Percentiles rank a stretch among this genome's conserved stretches.
Evolutionary conservation across 176 grass and related monocot genomes (phyloP).

Genomic region (Dactylis glomerata): DNA sequence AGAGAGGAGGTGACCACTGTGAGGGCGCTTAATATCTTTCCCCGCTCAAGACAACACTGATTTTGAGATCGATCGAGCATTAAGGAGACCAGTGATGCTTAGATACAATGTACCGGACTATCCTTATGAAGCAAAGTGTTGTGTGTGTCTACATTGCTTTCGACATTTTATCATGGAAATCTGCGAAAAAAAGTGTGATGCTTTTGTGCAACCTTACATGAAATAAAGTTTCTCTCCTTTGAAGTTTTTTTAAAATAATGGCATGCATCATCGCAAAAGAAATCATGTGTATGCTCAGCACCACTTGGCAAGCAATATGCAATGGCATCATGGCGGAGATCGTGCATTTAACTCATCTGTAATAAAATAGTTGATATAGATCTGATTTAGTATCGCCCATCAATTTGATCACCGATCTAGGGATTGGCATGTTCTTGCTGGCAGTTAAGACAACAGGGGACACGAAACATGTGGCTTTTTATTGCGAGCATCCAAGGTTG

Average conservation of each 20-base stretch:
- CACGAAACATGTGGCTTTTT: background rate
- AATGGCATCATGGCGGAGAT: background rate
- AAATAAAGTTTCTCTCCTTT: too few relatives aligned
- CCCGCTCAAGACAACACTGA: too few relatives aligned
- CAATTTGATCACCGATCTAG: constrained; percentile 15
- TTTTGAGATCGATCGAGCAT: too few relatives aligned
- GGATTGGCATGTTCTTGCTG: background rate
- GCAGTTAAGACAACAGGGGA: background rate
- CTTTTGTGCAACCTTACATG: background rate
- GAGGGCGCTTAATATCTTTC: too few relatives aligned
- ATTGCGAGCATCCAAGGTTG: background rate
- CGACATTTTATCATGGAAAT: too few relatives aligned
- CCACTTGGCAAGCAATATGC: background rate
- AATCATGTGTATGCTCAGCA: background rate
- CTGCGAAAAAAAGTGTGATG: background rate
- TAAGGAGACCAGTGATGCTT: too few relatives aligned
- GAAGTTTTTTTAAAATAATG: too few relatives aligned
- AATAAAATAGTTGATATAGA: background rate
- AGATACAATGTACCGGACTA: too few relatives aligned
- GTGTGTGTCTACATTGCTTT: too few relatives aligned
- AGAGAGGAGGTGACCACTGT: too few relatives aligned
- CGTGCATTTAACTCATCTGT: background rate
- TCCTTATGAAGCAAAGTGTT: too few relatives aligned
- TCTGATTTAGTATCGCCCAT: background rate
- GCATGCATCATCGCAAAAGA: background rate